Evolutionary conservation across 257 asterid genomes (phyloP).

Genomic region (Jasminum sambac): DNA sequence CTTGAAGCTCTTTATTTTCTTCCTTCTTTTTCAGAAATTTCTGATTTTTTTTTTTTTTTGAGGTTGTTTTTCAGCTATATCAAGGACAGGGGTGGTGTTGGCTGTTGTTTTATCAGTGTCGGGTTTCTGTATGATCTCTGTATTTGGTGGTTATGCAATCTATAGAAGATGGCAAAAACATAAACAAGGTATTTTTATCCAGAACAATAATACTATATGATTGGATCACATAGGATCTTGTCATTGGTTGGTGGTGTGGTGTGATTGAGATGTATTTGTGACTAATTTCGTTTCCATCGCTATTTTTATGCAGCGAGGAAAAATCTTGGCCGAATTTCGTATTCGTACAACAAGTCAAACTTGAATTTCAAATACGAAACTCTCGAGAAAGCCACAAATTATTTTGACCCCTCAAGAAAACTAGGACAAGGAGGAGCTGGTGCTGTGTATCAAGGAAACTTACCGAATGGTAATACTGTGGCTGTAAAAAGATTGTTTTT

Average conservation of each 20-base stretch:
- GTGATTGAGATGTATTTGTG: background rate
- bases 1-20: background rate
- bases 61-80: slow-evolving; percentile 37
- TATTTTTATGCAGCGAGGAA: slow-evolving; percentile 45
- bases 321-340: slow-evolving; percentile 68
- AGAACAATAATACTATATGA: background rate
- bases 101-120: slow-evolving; percentile 56
- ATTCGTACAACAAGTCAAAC: slow-evolving; percentile 63
- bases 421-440: slow-evolving; percentile 96
- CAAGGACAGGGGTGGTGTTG: slow-evolving; percentile 44
- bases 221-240: no score
- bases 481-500: slow-evolving; percentile 87
- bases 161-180: slow-evolving; percentile 43
- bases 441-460: slow-evolving; percentile 67
- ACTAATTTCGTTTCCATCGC: background rate
- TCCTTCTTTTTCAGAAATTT: background rate
- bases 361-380: slow-evolving; percentile 79
- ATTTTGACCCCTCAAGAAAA: slow-evolving; percentile 57
- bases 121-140: slow-evolving; percentile 64
- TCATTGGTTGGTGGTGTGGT: no score
- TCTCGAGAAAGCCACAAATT: slow-evolving; percentile 83
- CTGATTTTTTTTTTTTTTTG: slow-evolving; percentile 7
- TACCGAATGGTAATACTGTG: slow-evolving; percentile 58
- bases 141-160: slow-evolving; percentile 47
- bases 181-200: slow-evolving; percentile 53